Percentiles rank a stretch among this genome's conserved stretches.
These are phyloP conservation scores for Cordyceps cicadae DNA, from an alignment of 2,329 filamentous ascomycete genomes.

Conservation along the genomic window DNA sequence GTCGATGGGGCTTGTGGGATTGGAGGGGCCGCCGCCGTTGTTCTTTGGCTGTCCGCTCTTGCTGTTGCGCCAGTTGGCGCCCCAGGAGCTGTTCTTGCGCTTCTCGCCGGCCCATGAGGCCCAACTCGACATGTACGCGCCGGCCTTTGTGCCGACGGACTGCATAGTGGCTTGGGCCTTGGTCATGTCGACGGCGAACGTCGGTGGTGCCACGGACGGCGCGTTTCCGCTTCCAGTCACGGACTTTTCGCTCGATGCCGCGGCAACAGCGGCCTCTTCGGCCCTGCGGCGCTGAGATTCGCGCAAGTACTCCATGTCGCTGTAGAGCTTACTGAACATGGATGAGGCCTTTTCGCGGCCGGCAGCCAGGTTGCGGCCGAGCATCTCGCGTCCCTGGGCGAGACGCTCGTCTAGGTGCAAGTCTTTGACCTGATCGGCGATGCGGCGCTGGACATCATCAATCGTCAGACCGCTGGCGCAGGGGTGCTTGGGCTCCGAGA, in stretches of 20 bases:
- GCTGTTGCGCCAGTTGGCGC: constrained; percentile 31
- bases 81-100: constrained; percentile 48
- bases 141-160: constrained; percentile 47
- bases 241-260: constrained; percentile 18
- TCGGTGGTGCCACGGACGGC: constrained; percentile 14
- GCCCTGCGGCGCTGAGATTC: constrained; percentile 36
- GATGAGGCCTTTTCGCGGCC: constrained; percentile 82
- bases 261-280: constrained; percentile 25
- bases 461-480: constrained; percentile 88
- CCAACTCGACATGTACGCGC: constrained; percentile 61
- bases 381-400: constrained; percentile 70
- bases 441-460: constrained; percentile 84
- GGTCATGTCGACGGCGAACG: constrained; percentile 22
- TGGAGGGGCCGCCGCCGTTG: constrained; percentile 23
- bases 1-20: constrained; percentile 29
- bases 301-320: constrained; percentile 66
- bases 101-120: constrained; percentile 68
- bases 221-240: constrained; percentile 15
- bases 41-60: constrained; percentile 23
- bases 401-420: constrained; percentile 88
- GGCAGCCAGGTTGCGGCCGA: constrained; percentile 82
- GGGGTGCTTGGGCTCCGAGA: constrained; percentile 86
- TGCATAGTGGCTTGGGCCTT: constrained; percentile 39
- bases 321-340: constrained; percentile 81
- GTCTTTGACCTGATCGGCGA: constrained; percentile 88